A percentile compares a stretch with the other conserved stretches of the same genome.
Evolutionary conservation across 345 rosid genomes (phyloP).

Genomic region (Eucalyptus camaldulensis): DNA sequence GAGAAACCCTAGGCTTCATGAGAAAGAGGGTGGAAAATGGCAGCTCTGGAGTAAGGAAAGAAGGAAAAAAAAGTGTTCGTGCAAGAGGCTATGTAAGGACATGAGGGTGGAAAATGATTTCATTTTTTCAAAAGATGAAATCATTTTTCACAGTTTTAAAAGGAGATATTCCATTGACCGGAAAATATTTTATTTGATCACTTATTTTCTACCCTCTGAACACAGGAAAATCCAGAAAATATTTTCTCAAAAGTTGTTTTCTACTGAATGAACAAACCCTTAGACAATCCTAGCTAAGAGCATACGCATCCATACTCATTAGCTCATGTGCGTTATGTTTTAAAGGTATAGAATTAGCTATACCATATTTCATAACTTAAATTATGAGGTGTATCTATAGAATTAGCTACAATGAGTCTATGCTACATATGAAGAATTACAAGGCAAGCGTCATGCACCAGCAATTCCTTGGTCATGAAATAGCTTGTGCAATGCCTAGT

Average conservation of each 20-base stretch:
- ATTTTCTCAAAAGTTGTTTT: no score
- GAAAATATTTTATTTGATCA: background rate
- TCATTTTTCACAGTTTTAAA: background rate
- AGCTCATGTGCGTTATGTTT: background rate
- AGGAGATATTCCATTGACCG: background rate
- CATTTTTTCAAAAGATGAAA: background rate
- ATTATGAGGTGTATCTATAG: background rate
- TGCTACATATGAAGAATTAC: background rate
- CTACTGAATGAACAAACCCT: fast-evolving
- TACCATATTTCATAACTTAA: background rate
- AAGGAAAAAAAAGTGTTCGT: no score
- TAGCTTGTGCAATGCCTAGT: fast-evolving
- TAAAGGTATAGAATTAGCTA: background rate
- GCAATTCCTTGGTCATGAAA: fast-evolving
- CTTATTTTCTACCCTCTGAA: fast-evolving
- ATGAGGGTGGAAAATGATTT: background rate
- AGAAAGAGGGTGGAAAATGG: no score
- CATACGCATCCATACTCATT: background rate
- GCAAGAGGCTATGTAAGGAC: no score
- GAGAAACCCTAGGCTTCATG: no score
- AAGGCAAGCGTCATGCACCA: fast-evolving
- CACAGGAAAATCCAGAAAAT: fast-evolving
- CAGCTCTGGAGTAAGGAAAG: no score
- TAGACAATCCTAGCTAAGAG: background rate
- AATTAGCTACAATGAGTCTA: background rate